Conservation (phyloP, 2,329 filamentous ascomycete species). For the Aspergillus puulaauensis region DNA sequence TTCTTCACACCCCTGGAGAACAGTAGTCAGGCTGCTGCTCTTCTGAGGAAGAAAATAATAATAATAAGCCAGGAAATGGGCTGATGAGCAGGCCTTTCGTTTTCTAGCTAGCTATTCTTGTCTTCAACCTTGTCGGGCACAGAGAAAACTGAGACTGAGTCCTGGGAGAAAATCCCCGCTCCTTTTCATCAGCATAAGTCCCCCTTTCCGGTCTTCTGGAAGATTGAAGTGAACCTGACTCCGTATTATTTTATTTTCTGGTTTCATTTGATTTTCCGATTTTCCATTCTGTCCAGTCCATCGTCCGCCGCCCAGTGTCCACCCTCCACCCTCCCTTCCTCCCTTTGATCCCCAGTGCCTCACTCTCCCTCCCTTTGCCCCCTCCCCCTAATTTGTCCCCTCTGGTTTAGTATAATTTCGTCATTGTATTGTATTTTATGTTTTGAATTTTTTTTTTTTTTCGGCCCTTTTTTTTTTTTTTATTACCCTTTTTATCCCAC, state of each 20-base stretch:
- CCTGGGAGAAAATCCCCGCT: not conserved
- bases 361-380: slow-evolving; percentile 5
- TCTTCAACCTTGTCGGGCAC: not conserved
- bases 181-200: not conserved
- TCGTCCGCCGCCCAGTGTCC: not conserved
- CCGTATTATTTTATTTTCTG: not conserved
- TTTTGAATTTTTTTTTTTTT: slow-evolving; percentile 1
- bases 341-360: slow-evolving; percentile 6
- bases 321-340: slow-evolving; percentile 17
- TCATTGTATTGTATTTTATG: slow-evolving; percentile 4
- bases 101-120: too few relatives aligned
- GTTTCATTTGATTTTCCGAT: slow-evolving; percentile 17
- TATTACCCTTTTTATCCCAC: slow-evolving; percentile 22
- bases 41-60: not conserved
- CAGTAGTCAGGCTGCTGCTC: not conserved
- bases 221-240: not conserved
- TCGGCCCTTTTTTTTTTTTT: slow-evolving; percentile 17
- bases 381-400: slow-evolving; percentile 12
- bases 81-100: not conserved
- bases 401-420: slow-evolving; percentile 11
- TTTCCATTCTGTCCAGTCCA: not conserved
- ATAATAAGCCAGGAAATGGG: not conserved
- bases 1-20: slow-evolving; percentile 29
- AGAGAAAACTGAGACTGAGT: not conserved
- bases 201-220: not conserved